Evolutionary conservation across 2,329 filamentous ascomycete species (phyloP).

Genomic region (Diplodia seriata): DNA sequence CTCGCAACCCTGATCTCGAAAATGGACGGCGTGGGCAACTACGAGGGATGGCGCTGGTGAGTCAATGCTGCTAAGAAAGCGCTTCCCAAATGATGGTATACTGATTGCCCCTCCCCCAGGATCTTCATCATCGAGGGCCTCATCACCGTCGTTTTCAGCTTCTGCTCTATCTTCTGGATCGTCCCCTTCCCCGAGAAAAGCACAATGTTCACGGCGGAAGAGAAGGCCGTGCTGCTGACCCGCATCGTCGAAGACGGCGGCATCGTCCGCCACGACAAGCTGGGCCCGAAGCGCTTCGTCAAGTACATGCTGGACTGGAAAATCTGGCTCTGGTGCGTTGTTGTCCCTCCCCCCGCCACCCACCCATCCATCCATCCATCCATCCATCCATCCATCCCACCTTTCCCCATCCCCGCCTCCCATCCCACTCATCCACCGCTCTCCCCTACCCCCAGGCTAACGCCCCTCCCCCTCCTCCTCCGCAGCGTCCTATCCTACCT

Average conservation of each 20-base stretch:
- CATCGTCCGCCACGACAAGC: conserved; percentile 8
- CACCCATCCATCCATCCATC: background rate
- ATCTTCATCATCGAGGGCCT: conserved; percentile 45
- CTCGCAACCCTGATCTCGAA: conserved; percentile 66
- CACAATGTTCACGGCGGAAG: conserved; percentile 55
- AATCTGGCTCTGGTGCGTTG: conserved; percentile 35
- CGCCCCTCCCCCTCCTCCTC: too few species aligned
- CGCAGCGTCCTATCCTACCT: conserved; percentile 41
- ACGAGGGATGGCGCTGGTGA: conserved; percentile 49
- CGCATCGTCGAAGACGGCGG: conserved; percentile 43
- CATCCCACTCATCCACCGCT: background rate
- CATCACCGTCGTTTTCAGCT: conserved; percentile 46
- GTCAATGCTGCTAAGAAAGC: conserved; percentile 37
- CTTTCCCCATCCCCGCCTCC: too few species aligned
- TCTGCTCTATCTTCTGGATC: conserved; percentile 56
- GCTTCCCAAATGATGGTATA: conserved; percentile 38
- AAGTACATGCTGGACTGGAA: conserved; percentile 21
- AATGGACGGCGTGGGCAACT: conserved; percentile 62
- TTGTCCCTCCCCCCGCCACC: background rate
- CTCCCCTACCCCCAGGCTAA: background rate
- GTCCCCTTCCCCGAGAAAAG: conserved; percentile 38
- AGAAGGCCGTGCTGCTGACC: conserved; percentile 53
- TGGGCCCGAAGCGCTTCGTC: conserved; percentile 38
- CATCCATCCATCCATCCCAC: background rate
- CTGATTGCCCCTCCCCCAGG: conserved; percentile 35